Conservation (phyloP, 805 yeast genomes). For the Sporopachydermia quercuum region DNA sequence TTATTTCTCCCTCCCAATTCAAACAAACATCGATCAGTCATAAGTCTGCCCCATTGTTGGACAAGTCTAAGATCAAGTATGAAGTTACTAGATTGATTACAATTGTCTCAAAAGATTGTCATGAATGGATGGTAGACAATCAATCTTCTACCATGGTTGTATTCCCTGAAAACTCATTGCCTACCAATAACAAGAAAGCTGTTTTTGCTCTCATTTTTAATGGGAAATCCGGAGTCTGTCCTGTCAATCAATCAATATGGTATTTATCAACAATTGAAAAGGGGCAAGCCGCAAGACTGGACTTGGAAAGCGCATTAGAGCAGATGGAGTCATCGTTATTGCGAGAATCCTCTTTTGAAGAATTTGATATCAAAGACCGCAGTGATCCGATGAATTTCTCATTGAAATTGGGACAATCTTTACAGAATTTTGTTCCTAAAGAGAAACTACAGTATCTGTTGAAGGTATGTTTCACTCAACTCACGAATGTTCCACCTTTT, state of each 20-base stretch:
- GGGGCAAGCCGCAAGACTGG: slow-evolving; percentile 53
- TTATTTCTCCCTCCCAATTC: slow-evolving; percentile 44
- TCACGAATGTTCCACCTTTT: slow-evolving; percentile 30
- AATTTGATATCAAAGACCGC: slow-evolving; percentile 35
- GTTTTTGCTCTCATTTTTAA: slow-evolving; percentile 85
- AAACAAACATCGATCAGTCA: slow-evolving; percentile 24
- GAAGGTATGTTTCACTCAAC: slow-evolving; percentile 48
- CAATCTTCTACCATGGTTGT: slow-evolving; percentile 82
- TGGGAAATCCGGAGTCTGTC: slow-evolving; percentile 76
- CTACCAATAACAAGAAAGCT: slow-evolving; percentile 47
- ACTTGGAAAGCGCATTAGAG: slow-evolving; percentile 64
- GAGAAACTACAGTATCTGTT: slow-evolving; percentile 49
- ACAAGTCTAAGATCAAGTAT: slow-evolving; percentile 30
- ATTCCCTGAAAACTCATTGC: slow-evolving; percentile 76
- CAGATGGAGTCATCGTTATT: slow-evolving; percentile 70
- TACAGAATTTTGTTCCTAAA: slow-evolving; percentile 72
- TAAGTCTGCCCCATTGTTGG: slow-evolving; percentile 23
- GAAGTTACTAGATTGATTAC: slow-evolving; percentile 66
- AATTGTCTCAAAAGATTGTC: slow-evolving; percentile 74
- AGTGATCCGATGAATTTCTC: slow-evolving; percentile 57
- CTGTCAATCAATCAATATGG: slow-evolving; percentile 82
- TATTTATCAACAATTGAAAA: slow-evolving; percentile 68
- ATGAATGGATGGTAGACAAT: slow-evolving; percentile 79
- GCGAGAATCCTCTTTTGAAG: slow-evolving; percentile 55
- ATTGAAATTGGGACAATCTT: slow-evolving; percentile 72